Percentiles rank a stretch among this genome's conserved stretches.
These are phyloP conservation scores for Jaenimonas drosophilae DNA, from an alignment of 208 protist species.

Conservation along the genomic window DNA sequence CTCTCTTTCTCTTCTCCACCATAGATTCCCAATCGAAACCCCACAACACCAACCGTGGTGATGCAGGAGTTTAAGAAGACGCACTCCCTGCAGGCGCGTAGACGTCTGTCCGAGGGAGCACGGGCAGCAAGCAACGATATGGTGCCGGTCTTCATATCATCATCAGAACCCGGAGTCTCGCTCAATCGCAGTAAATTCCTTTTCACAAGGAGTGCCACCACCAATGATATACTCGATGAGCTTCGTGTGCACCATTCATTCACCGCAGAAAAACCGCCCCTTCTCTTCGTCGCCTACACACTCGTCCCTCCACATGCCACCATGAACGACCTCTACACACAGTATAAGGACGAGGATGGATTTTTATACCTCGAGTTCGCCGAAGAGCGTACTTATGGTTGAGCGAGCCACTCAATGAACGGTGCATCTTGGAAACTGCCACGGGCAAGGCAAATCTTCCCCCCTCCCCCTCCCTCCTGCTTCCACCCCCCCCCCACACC, in stretches of 20 bases:
- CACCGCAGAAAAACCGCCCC: background rate
- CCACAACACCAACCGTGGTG: constrained; percentile 6
- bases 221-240: background rate
- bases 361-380: constrained; percentile 87
- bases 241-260: background rate
- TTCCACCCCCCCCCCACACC: too few relatives aligned
- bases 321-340: constrained; percentile 59
- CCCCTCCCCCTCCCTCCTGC: too few relatives aligned
- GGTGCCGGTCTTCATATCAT: constrained; percentile 33
- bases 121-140: constrained; percentile 75
- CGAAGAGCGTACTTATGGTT: constrained; percentile 88
- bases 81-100: constrained; percentile 64
- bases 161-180: too few relatives aligned
- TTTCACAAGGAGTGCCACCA: constrained; percentile 1
- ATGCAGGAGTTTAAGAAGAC: constrained; percentile 36
- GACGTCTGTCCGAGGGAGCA: constrained; percentile 46
- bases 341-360: constrained; percentile 91
- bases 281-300: constrained; percentile 1
- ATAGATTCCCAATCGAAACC: background rate
- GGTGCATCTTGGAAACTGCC: background rate
- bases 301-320: background rate
- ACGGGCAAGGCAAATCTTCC: too few relatives aligned
- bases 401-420: background rate
- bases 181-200: background rate
- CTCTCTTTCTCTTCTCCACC: background rate